A percentile compares a stretch with the other conserved stretches of the same genome.
These are phyloP conservation scores for Suillus clintonianus DNA, from an alignment of 768 basidiomycete genomes.

Conservation along the genomic window DNA sequence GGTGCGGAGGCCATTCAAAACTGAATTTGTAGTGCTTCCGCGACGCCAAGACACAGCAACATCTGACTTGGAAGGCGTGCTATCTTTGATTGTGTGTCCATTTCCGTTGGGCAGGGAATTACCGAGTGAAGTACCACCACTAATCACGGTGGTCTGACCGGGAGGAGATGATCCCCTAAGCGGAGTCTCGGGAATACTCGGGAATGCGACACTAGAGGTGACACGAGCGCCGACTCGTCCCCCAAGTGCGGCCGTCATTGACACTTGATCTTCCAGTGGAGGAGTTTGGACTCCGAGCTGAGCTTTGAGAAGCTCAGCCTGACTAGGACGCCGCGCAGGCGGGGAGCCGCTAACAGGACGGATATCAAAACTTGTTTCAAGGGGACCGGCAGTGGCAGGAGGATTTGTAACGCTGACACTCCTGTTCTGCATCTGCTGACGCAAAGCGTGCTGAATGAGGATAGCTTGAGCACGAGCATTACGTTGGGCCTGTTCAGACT, in stretches of 20 bases:
- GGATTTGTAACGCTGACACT: conserved; percentile 53
- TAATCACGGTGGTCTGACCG: conserved; percentile 65
- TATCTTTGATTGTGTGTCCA: conserved; percentile 25
- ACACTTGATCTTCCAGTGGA: conserved; percentile 57
- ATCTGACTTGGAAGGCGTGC: conserved; percentile 77
- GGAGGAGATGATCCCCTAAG: conserved; percentile 47
- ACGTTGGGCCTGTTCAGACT: conserved; percentile 69
- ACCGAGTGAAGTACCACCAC: conserved; percentile 73
- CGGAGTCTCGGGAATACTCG: conserved; percentile 43
- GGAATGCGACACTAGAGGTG: conserved; percentile 40
- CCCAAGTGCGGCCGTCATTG: conserved; percentile 80
- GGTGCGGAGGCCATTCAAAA: conserved; percentile 64
- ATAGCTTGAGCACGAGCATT: conserved; percentile 68
- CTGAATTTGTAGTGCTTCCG: conserved; percentile 66
- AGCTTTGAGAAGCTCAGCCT: conserved; percentile 65
- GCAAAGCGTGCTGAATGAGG: conserved; percentile 58
- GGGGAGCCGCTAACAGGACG: conserved; percentile 54
- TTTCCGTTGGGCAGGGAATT: conserved; percentile 43
- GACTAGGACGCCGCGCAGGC: conserved; percentile 67
- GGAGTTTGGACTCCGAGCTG: conserved; percentile 49
- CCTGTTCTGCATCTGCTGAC: conserved; percentile 51
- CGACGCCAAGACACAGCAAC: conserved; percentile 81
- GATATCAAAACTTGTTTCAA: conserved; percentile 63
- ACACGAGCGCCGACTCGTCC: conserved; percentile 73
- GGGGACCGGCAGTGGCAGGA: conserved; percentile 76